Conservation (phyloP, 73 alveolate genomes). For the Paramecium biaurelia region DNA sequence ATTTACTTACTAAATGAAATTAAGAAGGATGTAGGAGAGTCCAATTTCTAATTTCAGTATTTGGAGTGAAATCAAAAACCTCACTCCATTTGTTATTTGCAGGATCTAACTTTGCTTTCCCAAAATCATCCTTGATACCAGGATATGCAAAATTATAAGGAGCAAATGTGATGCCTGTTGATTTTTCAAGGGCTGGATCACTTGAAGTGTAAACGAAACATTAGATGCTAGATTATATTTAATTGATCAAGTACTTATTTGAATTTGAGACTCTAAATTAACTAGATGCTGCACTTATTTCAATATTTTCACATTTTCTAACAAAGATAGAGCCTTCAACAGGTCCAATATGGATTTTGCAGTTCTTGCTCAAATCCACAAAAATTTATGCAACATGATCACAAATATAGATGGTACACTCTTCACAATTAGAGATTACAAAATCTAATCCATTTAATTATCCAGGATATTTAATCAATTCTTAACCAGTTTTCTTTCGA, state of each 20-base stretch:
- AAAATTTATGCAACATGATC: slow-evolving; percentile 78
- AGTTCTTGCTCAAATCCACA: slow-evolving; percentile 73
- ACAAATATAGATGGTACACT: slow-evolving; percentile 73
- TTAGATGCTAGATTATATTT: slow-evolving; percentile 49
- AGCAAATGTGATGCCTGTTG: slow-evolving; percentile 68
- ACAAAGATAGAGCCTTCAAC: slow-evolving; percentile 75
- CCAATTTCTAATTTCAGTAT: slow-evolving; percentile 64
- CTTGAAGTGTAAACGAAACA: slow-evolving; percentile 66
- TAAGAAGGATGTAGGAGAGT: slow-evolving; percentile 69
- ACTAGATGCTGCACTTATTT: slow-evolving; percentile 69
- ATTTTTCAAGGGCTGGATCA: slow-evolving; percentile 82
- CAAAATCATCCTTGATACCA: slow-evolving; percentile 53
- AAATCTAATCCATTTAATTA: slow-evolving; percentile 81
- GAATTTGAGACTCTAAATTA: slow-evolving; percentile 82
- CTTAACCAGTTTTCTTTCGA: slow-evolving; percentile 68
- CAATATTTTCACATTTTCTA: slow-evolving; percentile 77
- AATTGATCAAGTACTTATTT: slow-evolving; percentile 55
- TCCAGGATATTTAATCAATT: slow-evolving; percentile 79
- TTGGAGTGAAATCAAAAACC: slow-evolving; percentile 77
- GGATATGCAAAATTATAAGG: slow-evolving; percentile 81
- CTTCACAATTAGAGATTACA: slow-evolving; percentile 66
- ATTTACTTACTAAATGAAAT: slow-evolving; percentile 43
- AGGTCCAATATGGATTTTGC: slow-evolving; percentile 80
- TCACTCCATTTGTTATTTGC: slow-evolving; percentile 78
- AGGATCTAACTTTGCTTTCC: slow-evolving; percentile 63